Percentiles rank a stretch among this genome's conserved stretches.
phyloP scores from a whole-genome alignment of 2,329 filamentous ascomycete genomes.

The Paecilomyces dactylethromorphus region DNA sequence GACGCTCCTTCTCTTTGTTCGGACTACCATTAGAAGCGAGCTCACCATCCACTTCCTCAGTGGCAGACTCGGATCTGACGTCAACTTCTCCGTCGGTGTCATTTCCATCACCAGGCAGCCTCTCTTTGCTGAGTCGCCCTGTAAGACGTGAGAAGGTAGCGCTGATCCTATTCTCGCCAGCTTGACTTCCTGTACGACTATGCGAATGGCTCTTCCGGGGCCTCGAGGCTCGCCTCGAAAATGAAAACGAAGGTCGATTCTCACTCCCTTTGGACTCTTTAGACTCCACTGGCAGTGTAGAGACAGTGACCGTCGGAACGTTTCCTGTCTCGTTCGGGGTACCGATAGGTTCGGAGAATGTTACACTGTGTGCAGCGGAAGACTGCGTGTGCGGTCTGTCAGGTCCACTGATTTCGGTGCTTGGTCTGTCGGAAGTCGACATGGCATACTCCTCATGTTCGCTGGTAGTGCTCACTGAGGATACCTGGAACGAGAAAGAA shows the following conservation, averaged over 20 bases:
- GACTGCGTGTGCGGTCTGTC: constrained; percentile 11
- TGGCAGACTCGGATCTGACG: constrained; percentile 11
- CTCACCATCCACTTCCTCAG: neutral
- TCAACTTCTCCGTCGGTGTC: constrained; percentile 18
- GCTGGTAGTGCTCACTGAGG: constrained; percentile 11
- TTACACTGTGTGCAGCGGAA: constrained; percentile 15
- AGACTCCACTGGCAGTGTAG: constrained; percentile 18
- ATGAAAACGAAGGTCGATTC: constrained; percentile 13
- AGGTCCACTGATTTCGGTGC: constrained; percentile 30
- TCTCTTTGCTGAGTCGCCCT: constrained; percentile 24
- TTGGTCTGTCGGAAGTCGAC: constrained; percentile 24
- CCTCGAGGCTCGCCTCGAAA: constrained; percentile 23
- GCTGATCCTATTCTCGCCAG: constrained; percentile 29
- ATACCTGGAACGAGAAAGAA: constrained; percentile 11
- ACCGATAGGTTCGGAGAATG: constrained; percentile 18
- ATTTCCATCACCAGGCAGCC: constrained; percentile 19
- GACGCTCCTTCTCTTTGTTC: constrained; percentile 5
- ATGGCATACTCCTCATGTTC: constrained; percentile 14
- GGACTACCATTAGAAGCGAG: neutral
- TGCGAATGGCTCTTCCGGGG: constrained; percentile 23
- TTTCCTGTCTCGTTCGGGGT: constrained; percentile 4
- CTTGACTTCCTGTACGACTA: constrained; percentile 29
- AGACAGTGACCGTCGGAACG: constrained; percentile 14
- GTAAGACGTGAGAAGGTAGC: constrained; percentile 29
- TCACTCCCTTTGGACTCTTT: constrained; percentile 18